A percentile compares a stretch with the other conserved stretches of the same genome.
These are phyloP conservation scores for Didymella pomorum DNA, from an alignment of 2,329 filamentous ascomycete species.

Conservation along the genomic window DNA sequence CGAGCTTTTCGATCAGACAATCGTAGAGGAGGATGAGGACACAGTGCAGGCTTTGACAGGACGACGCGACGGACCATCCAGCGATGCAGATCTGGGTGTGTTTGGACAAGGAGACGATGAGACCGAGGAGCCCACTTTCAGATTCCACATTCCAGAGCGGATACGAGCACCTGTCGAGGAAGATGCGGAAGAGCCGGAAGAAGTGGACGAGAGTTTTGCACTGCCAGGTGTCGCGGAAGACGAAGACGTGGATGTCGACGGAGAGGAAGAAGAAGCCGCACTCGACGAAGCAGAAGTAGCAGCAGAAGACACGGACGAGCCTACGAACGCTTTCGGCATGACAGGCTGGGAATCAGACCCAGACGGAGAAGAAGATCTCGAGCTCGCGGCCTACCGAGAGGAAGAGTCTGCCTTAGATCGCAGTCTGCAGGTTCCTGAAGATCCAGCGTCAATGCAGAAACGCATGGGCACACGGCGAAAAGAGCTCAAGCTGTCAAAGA, in stretches of 20 bases:
- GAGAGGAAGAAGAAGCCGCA: slow-evolving; percentile 24
- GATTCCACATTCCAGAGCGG: slow-evolving; percentile 49
- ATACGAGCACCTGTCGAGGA: slow-evolving; percentile 35
- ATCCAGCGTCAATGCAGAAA: slow-evolving; percentile 21
- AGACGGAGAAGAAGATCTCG: slow-evolving; percentile 35
- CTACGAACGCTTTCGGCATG: slow-evolving; percentile 28
- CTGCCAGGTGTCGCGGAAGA: slow-evolving; percentile 17
- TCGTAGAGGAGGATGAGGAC: slow-evolving; percentile 43
- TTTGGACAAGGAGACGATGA: slow-evolving; percentile 46
- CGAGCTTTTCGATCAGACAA: slow-evolving; percentile 43
- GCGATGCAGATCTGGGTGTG: slow-evolving; percentile 44
- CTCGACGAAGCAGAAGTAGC: slow-evolving; percentile 42
- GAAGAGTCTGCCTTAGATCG: slow-evolving; percentile 48
- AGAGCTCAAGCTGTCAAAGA: slow-evolving; percentile 68
- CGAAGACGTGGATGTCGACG: neutral
- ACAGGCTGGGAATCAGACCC: slow-evolving; percentile 45
- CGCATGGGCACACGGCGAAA: slow-evolving; percentile 48
- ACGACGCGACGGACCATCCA: slow-evolving; percentile 37
- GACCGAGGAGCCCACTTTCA: slow-evolving; percentile 50
- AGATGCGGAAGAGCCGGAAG: slow-evolving; percentile 21
- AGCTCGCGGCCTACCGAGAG: slow-evolving; percentile 46
- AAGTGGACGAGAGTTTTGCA: slow-evolving; percentile 21
- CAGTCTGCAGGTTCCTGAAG: slow-evolving; percentile 42
- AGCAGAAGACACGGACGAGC: slow-evolving; percentile 29
- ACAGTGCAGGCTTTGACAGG: slow-evolving; percentile 45